Conservation (phyloP, 2,329 filamentous ascomycete genomes). For the Xylaria sp. region DNA sequence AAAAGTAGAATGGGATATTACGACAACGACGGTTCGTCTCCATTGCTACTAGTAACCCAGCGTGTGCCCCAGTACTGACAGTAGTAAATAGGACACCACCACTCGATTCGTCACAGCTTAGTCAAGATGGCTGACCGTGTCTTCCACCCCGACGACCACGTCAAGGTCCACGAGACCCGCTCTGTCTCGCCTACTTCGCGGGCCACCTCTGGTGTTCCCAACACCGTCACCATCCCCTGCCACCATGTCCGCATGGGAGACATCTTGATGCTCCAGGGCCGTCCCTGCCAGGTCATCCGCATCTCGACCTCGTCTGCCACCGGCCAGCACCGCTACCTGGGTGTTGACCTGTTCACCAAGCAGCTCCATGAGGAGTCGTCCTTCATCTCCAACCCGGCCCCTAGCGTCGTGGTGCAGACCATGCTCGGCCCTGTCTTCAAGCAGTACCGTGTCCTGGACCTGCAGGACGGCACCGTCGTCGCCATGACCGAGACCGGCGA, state of each 20-base stretch:
- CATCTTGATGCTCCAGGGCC: conserved; percentile 97
- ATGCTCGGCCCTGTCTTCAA: conserved; percentile 99
- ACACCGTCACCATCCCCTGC: conserved; percentile 97
- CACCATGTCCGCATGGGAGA: conserved; percentile 99
- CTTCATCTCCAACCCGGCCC: conserved; percentile 95
- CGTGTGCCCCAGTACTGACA: conserved; percentile 16
- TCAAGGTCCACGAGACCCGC: conserved; percentile 50
- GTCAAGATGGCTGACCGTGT: conserved; percentile 62
- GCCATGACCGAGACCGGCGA: conserved; percentile 99
- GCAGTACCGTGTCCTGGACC: conserved; percentile 99
- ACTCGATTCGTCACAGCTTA: conserved; percentile 59
- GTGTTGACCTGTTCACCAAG: conserved; percentile 99
- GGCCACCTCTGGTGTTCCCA: conserved; percentile 53
- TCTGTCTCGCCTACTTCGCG: conserved; percentile 30
- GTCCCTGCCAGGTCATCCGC: conserved; percentile 99
- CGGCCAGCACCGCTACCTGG: conserved; percentile 98
- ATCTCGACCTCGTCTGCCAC: conserved; percentile 98
- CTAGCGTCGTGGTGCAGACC: conserved; percentile 97
- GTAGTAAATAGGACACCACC: conserved; percentile 55
- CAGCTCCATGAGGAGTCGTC: conserved; percentile 98
- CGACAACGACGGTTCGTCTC: conserved; percentile 60
- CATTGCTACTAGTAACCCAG: conserved; percentile 4
- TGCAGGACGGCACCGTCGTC: conserved; percentile 81
- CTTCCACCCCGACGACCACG: conserved; percentile 51
- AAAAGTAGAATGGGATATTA: conserved; percentile 67